These are phyloP conservation scores for Nemania bipapillata DNA, from an alignment of 2,329 filamentous ascomycete species.

Conservation along the genomic window DNA sequence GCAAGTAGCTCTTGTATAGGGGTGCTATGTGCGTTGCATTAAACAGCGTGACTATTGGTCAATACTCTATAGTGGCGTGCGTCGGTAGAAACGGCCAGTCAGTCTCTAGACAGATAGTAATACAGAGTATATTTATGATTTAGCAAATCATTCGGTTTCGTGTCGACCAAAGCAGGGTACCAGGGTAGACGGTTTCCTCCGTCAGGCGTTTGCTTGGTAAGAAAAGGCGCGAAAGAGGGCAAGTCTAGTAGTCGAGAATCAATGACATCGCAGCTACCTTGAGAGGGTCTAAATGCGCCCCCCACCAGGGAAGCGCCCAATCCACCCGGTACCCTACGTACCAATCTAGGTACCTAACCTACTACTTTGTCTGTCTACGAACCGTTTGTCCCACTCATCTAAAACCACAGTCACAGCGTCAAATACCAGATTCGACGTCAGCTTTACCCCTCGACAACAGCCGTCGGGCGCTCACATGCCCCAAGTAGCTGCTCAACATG, in stretches of 20 bases:
- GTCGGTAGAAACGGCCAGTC: slow-evolving; percentile 8
- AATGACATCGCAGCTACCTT: neutral
- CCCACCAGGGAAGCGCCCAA: no score
- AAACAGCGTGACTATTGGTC: slow-evolving; percentile 14
- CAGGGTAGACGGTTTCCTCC: neutral
- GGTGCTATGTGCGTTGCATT: slow-evolving; percentile 21
- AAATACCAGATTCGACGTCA: neutral
- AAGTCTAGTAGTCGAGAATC: neutral
- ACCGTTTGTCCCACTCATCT: neutral
- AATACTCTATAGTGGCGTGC: slow-evolving; percentile 10
- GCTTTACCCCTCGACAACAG: slow-evolving; percentile 10
- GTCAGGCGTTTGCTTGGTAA: no score
- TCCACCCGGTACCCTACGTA: neutral
- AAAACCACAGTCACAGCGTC: neutral
- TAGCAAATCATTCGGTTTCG: neutral
- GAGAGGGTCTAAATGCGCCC: neutral
- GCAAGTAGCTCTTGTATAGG: slow-evolving; percentile 14
- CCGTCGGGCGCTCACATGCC: slow-evolving; percentile 30
- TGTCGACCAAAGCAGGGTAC: neutral
- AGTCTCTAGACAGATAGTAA: slow-evolving; percentile 31
- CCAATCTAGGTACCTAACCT: no score
- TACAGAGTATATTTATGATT: slow-evolving; percentile 32
- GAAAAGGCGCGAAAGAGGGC: neutral
- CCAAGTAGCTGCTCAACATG: slow-evolving; percentile 45
- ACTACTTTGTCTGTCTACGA: no score